These are phyloP conservation scores for Kuraishia ogatae DNA, from an alignment of 805 yeast species.

Conservation along the genomic window DNA sequence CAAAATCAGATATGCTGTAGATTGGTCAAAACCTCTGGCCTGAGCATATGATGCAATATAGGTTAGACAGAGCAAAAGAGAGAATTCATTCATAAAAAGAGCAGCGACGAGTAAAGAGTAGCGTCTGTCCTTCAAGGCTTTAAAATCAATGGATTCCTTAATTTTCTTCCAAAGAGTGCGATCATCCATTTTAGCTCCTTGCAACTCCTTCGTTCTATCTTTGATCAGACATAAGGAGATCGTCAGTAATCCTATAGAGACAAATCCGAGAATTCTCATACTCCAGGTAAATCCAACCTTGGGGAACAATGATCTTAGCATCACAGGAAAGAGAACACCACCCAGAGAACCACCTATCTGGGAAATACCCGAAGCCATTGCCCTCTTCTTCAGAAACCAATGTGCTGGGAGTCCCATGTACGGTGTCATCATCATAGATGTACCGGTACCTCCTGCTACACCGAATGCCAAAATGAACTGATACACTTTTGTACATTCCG, in stretches of 20 bases:
- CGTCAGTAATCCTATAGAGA: constrained; percentile 28
- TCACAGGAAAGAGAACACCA: constrained; percentile 40
- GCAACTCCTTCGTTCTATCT: constrained; percentile 28
- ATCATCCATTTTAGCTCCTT: constrained; percentile 14
- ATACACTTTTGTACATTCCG: constrained; percentile 40
- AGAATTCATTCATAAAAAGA: constrained; percentile 33
- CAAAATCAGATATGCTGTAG: constrained; percentile 31
- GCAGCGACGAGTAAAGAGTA: constrained; percentile 33
- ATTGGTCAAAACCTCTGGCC: constrained; percentile 30
- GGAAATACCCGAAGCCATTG: constrained; percentile 40
- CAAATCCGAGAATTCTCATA: constrained; percentile 37
- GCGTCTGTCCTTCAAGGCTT: constrained; percentile 27
- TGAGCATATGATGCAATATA: constrained; percentile 41
- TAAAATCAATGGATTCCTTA: constrained; percentile 25
- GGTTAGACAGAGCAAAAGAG: constrained; percentile 34
- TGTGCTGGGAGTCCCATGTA: constrained; percentile 53
- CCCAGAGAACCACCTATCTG: constrained; percentile 46
- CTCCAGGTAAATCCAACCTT: constrained; percentile 50
- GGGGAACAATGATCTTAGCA: constrained; percentile 36
- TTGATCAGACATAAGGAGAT: constrained; percentile 27
- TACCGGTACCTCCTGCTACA: constrained; percentile 46
- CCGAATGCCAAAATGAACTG: constrained; percentile 58
- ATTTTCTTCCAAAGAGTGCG: constrained; percentile 6
- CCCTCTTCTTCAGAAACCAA: constrained; percentile 51
- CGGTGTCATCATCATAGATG: constrained; percentile 53